Percentiles rank a stretch among this genome's conserved stretches.
Conservation (phyloP, 345 rosid species). For the Eucalyptus albens region DNA sequence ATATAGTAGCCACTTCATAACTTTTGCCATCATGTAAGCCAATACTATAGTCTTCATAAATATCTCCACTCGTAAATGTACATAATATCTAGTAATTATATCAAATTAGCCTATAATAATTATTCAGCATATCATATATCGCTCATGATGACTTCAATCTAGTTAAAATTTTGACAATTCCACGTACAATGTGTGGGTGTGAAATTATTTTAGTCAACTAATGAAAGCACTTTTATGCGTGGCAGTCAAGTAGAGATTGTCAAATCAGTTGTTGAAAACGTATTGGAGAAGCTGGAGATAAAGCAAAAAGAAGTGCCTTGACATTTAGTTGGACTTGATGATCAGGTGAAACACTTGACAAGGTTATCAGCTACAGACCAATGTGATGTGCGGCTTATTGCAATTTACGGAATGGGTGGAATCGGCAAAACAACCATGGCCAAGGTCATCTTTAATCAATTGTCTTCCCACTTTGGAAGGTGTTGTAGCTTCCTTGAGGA, state of each 20-base stretch:
- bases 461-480: not conserved
- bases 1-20: not conserved
- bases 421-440: not conserved
- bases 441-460: not conserved
- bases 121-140: not conserved
- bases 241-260: not conserved
- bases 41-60: not conserved
- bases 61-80: not conserved
- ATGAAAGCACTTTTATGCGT: not conserved
- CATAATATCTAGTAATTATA: not conserved
- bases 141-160: not conserved
- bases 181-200: accelerated
- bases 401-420: not conserved
- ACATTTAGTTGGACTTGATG: not conserved
- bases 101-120: not conserved
- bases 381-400: not conserved
- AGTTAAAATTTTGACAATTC: not conserved
- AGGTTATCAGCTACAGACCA: accelerated
- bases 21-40: not conserved
- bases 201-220: not conserved
- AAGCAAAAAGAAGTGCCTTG: not conserved
- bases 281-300: not conserved
- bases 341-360: accelerated
- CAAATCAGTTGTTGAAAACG: too few relatives aligned
- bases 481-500: not conserved